Conservation (phyloP, 495 filamentous ascomycete genomes). For the Talaromyces borbonicus region DNA sequence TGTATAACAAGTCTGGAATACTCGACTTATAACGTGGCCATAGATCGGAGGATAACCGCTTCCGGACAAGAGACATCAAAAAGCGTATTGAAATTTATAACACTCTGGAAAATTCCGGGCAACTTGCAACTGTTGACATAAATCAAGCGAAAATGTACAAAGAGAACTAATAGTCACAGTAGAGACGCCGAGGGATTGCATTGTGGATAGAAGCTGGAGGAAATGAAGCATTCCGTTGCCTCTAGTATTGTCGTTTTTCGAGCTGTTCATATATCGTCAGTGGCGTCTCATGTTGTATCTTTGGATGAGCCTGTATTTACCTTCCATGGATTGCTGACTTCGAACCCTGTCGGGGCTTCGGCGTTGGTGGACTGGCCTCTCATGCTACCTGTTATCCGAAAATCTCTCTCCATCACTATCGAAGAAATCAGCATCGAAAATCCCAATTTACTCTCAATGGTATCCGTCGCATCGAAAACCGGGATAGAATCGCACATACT, state of each 20-base stretch:
- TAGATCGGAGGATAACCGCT: too few species aligned
- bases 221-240: not conserved
- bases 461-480: too few species aligned
- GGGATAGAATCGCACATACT: slow-evolving; percentile 42
- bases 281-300: slow-evolving; percentile 3
- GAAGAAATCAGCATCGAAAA: not conserved
- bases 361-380: slow-evolving; percentile 80
- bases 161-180: slow-evolving; percentile 15
- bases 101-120: not conserved
- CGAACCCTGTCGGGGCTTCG: slow-evolving; percentile 76
- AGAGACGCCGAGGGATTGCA: slow-evolving; percentile 22
- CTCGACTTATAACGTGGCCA: too few species aligned
- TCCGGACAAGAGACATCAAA: not conserved
- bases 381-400: slow-evolving; percentile 72
- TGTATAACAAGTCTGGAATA: too few species aligned
- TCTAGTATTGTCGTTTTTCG: slow-evolving; percentile 35
- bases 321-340: slow-evolving; percentile 93
- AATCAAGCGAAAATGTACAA: slow-evolving; percentile 13
- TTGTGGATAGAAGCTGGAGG: slow-evolving; percentile 16
- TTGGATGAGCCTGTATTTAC: slow-evolving; percentile 30
- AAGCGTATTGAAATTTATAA: not conserved
- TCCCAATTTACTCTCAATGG: too few species aligned
- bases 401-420: slow-evolving; percentile 94
- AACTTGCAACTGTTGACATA: not conserved
- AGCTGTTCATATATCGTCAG: slow-evolving; percentile 25